Conservation (phyloP, 306 rosid species). For the Canavalia gladiata region DNA sequence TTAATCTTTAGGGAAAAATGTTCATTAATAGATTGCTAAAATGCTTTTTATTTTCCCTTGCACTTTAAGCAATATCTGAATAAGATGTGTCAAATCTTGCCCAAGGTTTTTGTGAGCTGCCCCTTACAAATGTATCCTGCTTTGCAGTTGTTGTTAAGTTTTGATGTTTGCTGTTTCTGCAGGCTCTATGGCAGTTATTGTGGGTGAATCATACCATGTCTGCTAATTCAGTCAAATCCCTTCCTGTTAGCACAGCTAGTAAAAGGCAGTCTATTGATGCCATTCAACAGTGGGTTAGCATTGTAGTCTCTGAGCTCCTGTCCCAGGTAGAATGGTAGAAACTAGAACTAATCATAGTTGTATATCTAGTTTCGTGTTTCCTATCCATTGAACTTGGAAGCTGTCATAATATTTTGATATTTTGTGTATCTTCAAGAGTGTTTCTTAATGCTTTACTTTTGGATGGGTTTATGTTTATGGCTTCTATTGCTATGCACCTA, state of each 20-base stretch:
- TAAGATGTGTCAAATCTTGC: constrained; percentile 27
- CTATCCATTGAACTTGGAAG: constrained; percentile 40
- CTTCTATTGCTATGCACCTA: constrained; percentile 32
- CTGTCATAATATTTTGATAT: constrained; percentile 10
- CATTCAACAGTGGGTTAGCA: constrained; percentile 86
- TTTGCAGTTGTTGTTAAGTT: constrained; percentile 39
- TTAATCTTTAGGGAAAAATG: constrained; percentile 9
- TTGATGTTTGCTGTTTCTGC: constrained; percentile 53
- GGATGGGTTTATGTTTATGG: constrained; percentile 33
- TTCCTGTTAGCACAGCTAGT: constrained; percentile 50
- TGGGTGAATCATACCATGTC: constrained; percentile 81
- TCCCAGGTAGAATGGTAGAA: constrained; percentile 83
- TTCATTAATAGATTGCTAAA: constrained; percentile 32
- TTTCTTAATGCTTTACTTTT: constrained; percentile 34
- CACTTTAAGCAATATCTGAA: constrained; percentile 30
- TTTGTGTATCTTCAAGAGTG: constrained; percentile 36
- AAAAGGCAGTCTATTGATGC: constrained; percentile 76
- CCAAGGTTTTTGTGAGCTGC: constrained; percentile 9
- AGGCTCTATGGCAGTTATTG: constrained; percentile 98
- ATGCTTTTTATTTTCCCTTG: neutral
- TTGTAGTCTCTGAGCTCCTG: constrained; percentile 88
- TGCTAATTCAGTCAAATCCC: constrained; percentile 60
- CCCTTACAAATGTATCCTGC: neutral
- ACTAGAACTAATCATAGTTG: constrained; percentile 44
- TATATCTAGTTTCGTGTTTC: constrained; percentile 36